A percentile compares a stretch with the other conserved stretches of the same genome.
Conservation (phyloP, 2,329 filamentous ascomycete genomes). For the Penicillium sp. region DNA sequence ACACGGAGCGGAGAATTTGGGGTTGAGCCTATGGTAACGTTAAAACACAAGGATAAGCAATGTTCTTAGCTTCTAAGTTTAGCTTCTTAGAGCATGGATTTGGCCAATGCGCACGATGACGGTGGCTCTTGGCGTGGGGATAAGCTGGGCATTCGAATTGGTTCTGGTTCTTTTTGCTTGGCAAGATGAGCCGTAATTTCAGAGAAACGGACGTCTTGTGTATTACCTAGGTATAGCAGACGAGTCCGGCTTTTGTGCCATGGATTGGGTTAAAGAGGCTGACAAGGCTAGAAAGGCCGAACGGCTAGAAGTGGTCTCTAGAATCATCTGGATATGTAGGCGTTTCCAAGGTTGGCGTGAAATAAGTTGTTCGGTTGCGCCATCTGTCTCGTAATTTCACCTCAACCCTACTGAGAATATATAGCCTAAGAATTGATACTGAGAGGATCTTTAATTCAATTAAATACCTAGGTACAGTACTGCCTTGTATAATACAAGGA, state of each 20-base stretch:
- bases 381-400: background rate
- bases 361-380: constrained; percentile 3
- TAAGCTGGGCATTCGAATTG: constrained; percentile 1
- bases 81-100: constrained; percentile 5
- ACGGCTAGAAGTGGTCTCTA: background rate
- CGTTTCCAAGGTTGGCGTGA: background rate
- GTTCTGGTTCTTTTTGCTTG: constrained; percentile 3
- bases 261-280: background rate
- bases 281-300: background rate
- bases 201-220: background rate
- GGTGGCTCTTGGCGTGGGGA: constrained; percentile 19
- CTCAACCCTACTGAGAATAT: background rate
- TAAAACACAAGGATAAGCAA: constrained; percentile 9
- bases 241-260: background rate
- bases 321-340: background rate
- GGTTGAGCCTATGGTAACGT: constrained; percentile 6
- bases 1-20: background rate
- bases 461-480: background rate
- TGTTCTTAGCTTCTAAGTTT: constrained; percentile 4
- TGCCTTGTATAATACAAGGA: background rate
- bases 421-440: background rate
- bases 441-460: background rate
- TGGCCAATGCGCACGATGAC: constrained; percentile 13
- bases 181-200: constrained; percentile 1
- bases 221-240: background rate